Evolutionary conservation across 805 yeast genomes (phyloP).

Genomic region (Kazachstania psychrophila): DNA sequence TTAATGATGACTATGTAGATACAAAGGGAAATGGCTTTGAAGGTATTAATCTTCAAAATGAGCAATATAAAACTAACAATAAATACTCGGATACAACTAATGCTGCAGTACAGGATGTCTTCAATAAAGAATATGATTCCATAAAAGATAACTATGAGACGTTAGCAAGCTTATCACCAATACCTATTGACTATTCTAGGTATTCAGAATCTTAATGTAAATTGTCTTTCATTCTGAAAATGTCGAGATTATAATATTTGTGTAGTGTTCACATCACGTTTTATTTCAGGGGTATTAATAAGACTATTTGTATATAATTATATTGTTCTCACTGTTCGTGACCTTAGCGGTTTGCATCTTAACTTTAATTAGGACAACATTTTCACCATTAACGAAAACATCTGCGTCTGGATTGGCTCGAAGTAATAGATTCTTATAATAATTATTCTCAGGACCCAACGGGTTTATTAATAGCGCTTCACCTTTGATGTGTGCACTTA

Average conservation of each 20-base stretch:
- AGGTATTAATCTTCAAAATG: no score
- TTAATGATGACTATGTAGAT: not conserved
- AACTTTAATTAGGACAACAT: constrained; percentile 59
- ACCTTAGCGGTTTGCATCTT: constrained; percentile 58
- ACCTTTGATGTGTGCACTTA: constrained; percentile 74
- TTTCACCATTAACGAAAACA: constrained; percentile 55
- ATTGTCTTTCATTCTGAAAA: no score
- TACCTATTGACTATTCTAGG: constrained; percentile 25
- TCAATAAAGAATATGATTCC: not conserved
- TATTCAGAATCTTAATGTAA: constrained; percentile 12
- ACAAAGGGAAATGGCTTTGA: no score
- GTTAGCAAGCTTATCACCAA: constrained; percentile 27
- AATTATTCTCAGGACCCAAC: constrained; percentile 42
- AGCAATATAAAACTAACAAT: no score
- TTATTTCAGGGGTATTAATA: no score
- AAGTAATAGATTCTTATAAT: constrained; percentile 52
- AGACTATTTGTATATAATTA: constrained; percentile 22
- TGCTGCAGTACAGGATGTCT: no score
- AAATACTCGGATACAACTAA: no score
- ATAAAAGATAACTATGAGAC: not conserved
- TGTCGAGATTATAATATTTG: not conserved
- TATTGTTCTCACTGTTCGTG: constrained; percentile 64
- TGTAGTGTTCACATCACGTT: no score
- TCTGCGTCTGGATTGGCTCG: constrained; percentile 60
- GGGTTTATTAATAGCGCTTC: constrained; percentile 46